Conservation (phyloP, 2,329 filamentous ascomycete genomes). For the Aspergillus pseudotamarii region DNA sequence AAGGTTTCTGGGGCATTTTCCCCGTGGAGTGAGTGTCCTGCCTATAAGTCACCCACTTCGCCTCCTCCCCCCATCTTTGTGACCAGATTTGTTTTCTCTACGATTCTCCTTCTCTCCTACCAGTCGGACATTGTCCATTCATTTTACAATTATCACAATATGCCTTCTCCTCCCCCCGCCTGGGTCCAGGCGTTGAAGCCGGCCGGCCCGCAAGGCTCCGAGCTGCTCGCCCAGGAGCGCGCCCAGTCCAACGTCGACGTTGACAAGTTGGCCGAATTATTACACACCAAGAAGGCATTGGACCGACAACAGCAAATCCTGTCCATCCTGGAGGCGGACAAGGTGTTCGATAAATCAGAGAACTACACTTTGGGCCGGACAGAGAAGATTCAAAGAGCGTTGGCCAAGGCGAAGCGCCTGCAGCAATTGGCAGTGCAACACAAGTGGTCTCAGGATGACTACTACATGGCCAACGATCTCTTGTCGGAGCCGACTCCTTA, state of each 20-base stretch:
- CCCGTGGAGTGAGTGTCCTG: conserved; percentile 8
- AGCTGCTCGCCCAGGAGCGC: conserved; percentile 70
- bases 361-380: conserved; percentile 74
- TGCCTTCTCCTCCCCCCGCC: conserved; percentile 53
- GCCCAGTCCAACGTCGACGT: conserved; percentile 68
- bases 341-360: conserved; percentile 75
- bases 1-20: not conserved
- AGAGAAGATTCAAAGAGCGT: conserved; percentile 68
- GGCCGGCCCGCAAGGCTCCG: conserved; percentile 67
- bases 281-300: conserved; percentile 69
- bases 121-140: not conserved
- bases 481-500: conserved; percentile 75
- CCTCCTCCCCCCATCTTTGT: not conserved
- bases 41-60: conserved; percentile 1
- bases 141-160: conserved; percentile 19
- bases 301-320: conserved; percentile 64
- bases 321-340: conserved; percentile 66
- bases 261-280: conserved; percentile 66
- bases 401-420: conserved; percentile 71
- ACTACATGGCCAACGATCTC: conserved; percentile 65
- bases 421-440: conserved; percentile 67
- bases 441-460: conserved; percentile 69
- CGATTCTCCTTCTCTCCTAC: not conserved
- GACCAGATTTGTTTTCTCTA: not conserved
- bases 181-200: conserved; percentile 71